These are phyloP conservation scores for Trichoderma sp. DNA, from an alignment of 2,329 filamentous ascomycete species.

Conservation along the genomic window DNA sequence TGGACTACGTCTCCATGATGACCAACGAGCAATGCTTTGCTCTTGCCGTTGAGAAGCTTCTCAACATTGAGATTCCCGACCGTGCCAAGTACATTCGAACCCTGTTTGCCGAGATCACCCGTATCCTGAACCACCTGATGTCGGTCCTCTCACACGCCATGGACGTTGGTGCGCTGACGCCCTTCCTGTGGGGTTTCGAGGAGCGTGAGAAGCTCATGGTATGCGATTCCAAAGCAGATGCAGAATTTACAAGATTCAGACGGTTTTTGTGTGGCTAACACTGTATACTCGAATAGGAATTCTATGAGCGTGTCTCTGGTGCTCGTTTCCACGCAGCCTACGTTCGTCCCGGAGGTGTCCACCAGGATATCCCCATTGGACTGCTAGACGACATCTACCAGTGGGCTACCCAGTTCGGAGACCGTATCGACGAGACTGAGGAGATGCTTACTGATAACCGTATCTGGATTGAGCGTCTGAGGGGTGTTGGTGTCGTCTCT, in stretches of 20 bases:
- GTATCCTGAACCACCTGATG: conserved; percentile 96
- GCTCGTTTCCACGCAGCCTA: conserved; percentile 97
- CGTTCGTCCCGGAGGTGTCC: conserved; percentile 92
- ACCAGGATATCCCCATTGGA: conserved; percentile 89
- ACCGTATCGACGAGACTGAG: conserved; percentile 98
- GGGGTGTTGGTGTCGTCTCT: conserved; percentile 86
- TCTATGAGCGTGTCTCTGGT: conserved; percentile 98
- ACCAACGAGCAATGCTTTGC: conserved; percentile 99
- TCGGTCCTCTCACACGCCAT: conserved; percentile 95
- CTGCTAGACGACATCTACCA: conserved; percentile 99
- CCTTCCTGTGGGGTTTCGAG: conserved; percentile 99
- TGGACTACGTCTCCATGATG: conserved; percentile 99
- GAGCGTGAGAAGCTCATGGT: conserved; percentile 99
- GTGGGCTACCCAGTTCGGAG: conserved; percentile 98
- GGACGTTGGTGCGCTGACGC: conserved; percentile 97
- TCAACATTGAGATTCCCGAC: conserved; percentile 94
- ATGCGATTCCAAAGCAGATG: conserved; percentile 34
- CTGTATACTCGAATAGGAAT: conserved; percentile 65
- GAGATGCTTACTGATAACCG: conserved; percentile 98
- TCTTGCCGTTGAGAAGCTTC: conserved; percentile 92
- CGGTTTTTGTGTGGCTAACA: background rate
- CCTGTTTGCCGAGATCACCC: conserved; percentile 90
- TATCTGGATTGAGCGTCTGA: conserved; percentile 94
- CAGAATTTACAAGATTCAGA: background rate
- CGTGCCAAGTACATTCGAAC: conserved; percentile 97